Evolutionary conservation across 768 basidiomycete species (phyloP).

Genomic region (Omphalotus guepiniiformis): DNA sequence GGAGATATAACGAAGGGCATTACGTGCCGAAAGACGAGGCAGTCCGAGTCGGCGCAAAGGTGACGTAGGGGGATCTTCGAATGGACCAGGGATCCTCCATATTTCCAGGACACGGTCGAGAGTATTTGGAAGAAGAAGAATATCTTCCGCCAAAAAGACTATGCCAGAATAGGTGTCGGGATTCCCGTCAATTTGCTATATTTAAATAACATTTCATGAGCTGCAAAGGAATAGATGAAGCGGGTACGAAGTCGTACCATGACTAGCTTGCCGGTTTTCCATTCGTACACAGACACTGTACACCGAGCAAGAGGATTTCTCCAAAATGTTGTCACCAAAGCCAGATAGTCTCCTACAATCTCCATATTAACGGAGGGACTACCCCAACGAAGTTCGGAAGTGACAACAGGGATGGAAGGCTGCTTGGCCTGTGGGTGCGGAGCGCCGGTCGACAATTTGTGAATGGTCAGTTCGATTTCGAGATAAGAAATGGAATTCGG

Average conservation of each 20-base stretch:
- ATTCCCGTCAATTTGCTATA: constrained; percentile 14
- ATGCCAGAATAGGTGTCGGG: constrained; percentile 18
- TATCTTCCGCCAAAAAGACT: constrained; percentile 19
- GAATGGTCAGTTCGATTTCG: constrained; percentile 12
- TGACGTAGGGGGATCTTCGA: constrained; percentile 14
- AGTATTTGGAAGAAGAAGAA: constrained; percentile 24
- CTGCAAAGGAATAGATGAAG: neutral
- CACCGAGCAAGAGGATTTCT: constrained; percentile 15
- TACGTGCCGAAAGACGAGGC: constrained; percentile 23
- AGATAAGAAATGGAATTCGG: constrained; percentile 1
- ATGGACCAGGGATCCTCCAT: constrained; percentile 17
- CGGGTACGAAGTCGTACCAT: constrained; percentile 23
- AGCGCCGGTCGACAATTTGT: constrained; percentile 18
- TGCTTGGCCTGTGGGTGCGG: constrained; percentile 13
- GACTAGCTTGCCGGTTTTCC: constrained; percentile 34
- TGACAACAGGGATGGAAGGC: constrained; percentile 11
- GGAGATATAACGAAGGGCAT: constrained; percentile 21
- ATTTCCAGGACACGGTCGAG: constrained; percentile 18
- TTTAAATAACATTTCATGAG: neutral
- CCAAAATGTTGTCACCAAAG: constrained; percentile 30
- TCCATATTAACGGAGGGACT: constrained; percentile 37
- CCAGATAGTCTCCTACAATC: constrained; percentile 40
- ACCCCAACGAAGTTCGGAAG: constrained; percentile 13
- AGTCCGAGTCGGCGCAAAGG: constrained; percentile 25
- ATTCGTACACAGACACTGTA: constrained; percentile 38